Evolutionary conservation across 2,329 filamentous ascomycete genomes (phyloP).

Genomic region (Aspergillus hortae): DNA sequence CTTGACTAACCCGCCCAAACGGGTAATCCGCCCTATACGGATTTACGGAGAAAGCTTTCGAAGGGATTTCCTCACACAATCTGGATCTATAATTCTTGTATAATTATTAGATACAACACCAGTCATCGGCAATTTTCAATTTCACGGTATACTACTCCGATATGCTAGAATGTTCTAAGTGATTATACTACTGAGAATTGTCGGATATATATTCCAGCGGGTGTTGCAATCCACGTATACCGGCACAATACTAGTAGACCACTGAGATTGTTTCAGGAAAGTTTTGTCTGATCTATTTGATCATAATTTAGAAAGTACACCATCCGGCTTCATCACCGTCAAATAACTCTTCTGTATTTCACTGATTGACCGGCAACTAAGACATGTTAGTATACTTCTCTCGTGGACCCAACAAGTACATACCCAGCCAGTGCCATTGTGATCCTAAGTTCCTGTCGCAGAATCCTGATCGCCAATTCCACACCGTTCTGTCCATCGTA

Average conservation of each 20-base stretch:
- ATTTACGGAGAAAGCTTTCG: neutral
- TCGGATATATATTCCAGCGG: too few species aligned
- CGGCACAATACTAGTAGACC: too few species aligned
- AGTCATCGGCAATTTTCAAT: too few species aligned
- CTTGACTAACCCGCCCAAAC: neutral
- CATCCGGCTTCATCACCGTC: conserved; percentile 24
- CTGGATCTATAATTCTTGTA: too few species aligned
- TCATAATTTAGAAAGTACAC: conserved; percentile 8
- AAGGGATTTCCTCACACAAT: neutral
- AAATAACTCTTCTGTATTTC: conserved; percentile 29
- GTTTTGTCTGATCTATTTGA: too few species aligned
- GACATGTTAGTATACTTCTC: conserved; percentile 2
- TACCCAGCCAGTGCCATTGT: conserved; percentile 33
- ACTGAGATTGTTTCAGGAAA: too few species aligned
- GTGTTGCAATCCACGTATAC: too few species aligned
- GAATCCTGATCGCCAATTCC: conserved; percentile 30
- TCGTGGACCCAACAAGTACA: conserved; percentile 5
- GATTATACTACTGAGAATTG: too few species aligned
- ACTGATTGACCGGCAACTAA: conserved; percentile 24
- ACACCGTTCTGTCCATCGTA: conserved; percentile 34
- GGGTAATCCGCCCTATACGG: neutral
- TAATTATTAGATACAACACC: too few species aligned
- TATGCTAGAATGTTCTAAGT: too few species aligned
- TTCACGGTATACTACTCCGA: too few species aligned
- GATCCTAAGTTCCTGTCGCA: conserved; percentile 29